Conservation (phyloP, 2,329 filamentous ascomycete genomes). For the Apiospora sp. region DNA sequence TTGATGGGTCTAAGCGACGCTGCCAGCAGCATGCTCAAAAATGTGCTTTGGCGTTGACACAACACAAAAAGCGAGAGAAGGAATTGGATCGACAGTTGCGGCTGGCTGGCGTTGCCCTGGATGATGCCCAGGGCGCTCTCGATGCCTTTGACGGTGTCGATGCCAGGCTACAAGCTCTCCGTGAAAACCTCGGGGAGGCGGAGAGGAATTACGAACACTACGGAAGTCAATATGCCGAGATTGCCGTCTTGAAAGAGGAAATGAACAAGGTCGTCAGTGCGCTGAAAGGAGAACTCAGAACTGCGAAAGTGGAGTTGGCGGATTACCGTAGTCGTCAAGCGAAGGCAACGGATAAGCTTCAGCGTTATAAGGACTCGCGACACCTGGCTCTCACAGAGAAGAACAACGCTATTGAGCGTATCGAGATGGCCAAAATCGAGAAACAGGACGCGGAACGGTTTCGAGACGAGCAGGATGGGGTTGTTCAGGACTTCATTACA, state of each 20-base stretch:
- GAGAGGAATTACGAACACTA: conserved; percentile 55
- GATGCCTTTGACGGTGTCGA: conserved; percentile 74
- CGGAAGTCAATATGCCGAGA: conserved; percentile 62
- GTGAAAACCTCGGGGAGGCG: conserved; percentile 62
- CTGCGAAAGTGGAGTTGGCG: conserved; percentile 43
- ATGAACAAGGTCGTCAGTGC: conserved; percentile 54
- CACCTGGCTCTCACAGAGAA: conserved; percentile 65
- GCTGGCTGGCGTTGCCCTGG: conserved; percentile 65
- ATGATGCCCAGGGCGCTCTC: conserved; percentile 63
- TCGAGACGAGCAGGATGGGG: conserved; percentile 53
- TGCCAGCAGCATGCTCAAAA: conserved; percentile 57
- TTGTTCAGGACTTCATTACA: conserved; percentile 61
- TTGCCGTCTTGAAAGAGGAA: conserved; percentile 57
- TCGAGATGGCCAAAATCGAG: conserved; percentile 57
- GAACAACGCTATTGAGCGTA: conserved; percentile 63
- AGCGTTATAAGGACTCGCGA: conserved; percentile 56
- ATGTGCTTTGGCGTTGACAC: conserved; percentile 52
- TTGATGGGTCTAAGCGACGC: conserved; percentile 57
- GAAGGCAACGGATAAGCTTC: conserved; percentile 64
- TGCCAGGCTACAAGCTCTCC: conserved; percentile 67
- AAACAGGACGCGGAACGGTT: conserved; percentile 55
- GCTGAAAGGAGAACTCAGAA: conserved; percentile 46
- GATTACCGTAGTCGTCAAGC: conserved; percentile 56
- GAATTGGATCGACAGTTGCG: conserved; percentile 63
- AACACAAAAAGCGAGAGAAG: conserved; percentile 53